These are phyloP conservation scores for Dactylorhiza incarnata DNA, from an alignment of 106 monocot species.

Conservation along the genomic window DNA sequence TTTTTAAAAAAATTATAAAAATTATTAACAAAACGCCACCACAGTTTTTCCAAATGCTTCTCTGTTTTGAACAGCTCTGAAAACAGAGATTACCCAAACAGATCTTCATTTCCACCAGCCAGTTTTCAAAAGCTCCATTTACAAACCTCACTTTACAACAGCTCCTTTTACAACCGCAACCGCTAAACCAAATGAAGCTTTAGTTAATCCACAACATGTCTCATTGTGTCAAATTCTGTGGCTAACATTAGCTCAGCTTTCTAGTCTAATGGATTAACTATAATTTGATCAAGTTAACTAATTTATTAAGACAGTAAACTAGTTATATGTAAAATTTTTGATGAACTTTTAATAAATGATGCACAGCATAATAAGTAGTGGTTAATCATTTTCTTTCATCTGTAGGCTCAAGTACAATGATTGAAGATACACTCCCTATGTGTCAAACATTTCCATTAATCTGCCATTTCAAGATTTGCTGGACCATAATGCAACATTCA, in stretches of 20 bases:
- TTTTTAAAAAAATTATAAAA: too few species aligned
- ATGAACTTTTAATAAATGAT: background rate
- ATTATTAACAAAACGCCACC: too few species aligned
- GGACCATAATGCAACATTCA: background rate
- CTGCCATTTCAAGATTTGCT: background rate
- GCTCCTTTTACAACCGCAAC: too few species aligned
- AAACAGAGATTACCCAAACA: too few species aligned
- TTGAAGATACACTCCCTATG: background rate
- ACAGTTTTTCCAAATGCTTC: too few species aligned
- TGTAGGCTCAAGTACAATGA: background rate
- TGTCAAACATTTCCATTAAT: background rate
- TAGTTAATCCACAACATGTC: too few species aligned
- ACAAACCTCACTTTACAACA: too few species aligned
- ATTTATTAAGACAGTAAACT: background rate
- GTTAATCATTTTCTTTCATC: background rate
- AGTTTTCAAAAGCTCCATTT: too few species aligned
- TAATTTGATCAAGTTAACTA: background rate
- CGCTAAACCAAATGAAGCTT: too few species aligned
- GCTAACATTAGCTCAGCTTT: background rate
- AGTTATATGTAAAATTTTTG: background rate
- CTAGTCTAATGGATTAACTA: background rate
- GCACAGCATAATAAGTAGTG: background rate
- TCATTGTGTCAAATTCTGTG: background rate
- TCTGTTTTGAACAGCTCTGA: too few species aligned
- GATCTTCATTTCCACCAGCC: too few species aligned